These are phyloP conservation scores for Entophlyctis luteolus DNA, from an alignment of 192 early-diverging fungal species.

Conservation along the genomic window DNA sequence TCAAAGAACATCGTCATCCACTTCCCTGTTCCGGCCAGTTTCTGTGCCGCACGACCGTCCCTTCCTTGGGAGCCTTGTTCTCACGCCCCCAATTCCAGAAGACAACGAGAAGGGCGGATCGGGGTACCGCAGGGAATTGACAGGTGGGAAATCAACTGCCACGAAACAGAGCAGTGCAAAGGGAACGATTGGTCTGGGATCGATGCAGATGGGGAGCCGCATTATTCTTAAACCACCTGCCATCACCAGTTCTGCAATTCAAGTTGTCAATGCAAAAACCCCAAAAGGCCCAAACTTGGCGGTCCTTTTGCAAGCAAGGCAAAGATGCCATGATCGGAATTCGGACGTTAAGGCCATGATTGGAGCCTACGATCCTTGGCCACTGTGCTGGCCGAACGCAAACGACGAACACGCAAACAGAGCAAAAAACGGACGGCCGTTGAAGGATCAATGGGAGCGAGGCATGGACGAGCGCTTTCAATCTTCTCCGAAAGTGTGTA, in stretches of 20 bases:
- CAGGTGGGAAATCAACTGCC: no score
- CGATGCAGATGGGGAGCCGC: not conserved
- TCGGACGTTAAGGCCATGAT: conserved; percentile 24
- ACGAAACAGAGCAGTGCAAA: not conserved
- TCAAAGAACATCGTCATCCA: not conserved
- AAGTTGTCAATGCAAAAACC: conserved; percentile 13
- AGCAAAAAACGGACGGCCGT: conserved; percentile 1
- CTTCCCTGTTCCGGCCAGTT: not conserved
- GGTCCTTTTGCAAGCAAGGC: conserved; percentile 10
- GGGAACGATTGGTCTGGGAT: not conserved
- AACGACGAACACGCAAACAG: conserved; percentile 6
- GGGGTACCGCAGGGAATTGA: no score
- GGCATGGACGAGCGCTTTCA: not conserved
- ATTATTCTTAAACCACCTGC: not conserved
- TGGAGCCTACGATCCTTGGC: conserved; percentile 27
- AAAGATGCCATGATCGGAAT: conserved; percentile 5
- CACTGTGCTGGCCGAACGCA: conserved; percentile 9
- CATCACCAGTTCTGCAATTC: not conserved
- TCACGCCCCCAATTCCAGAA: not conserved
- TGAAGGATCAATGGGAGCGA: conserved; percentile 21
- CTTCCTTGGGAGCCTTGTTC: not conserved
- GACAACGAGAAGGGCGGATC: not conserved
- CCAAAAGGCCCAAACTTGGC: conserved; percentile 19
- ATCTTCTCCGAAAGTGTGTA: not conserved
- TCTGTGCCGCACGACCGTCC: not conserved